These are phyloP conservation scores for Aurantiochytrium sp. DNA, from an alignment of 108 stramenopile species.

Conservation along the genomic window DNA sequence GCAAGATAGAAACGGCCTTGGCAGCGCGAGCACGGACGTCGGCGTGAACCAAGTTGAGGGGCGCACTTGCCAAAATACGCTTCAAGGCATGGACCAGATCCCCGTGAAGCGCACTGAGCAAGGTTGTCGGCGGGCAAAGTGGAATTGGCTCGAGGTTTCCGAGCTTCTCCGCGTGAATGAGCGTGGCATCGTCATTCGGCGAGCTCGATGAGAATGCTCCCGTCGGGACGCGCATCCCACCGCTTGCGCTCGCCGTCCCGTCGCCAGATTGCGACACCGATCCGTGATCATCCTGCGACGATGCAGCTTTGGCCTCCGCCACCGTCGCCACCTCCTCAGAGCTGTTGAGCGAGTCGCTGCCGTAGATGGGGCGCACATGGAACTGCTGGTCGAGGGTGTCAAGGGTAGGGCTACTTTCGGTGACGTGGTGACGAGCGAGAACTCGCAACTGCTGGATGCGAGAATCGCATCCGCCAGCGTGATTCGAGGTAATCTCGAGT, in stretches of 20 bases:
- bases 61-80: background rate
- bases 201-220: too few relatives aligned
- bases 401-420: background rate
- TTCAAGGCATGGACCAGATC: background rate
- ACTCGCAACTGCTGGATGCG: background rate
- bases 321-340: too few relatives aligned
- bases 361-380: background rate
- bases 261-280: too few relatives aligned
- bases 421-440: background rate
- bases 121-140: background rate
- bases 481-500: conserved; percentile 5
- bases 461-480: conserved; percentile 8
- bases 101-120: background rate
- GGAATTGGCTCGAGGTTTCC: background rate
- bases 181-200: background rate
- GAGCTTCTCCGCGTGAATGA: background rate
- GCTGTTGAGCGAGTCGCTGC: background rate
- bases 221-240: too few relatives aligned
- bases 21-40: background rate
- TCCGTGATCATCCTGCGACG: too few relatives aligned
- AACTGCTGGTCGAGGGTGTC: background rate
- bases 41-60: background rate
- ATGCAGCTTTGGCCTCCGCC: too few relatives aligned
- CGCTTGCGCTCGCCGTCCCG: too few relatives aligned
- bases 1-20: background rate